Evolutionary conservation across 257 asterid genomes (phyloP).

Genomic region (Forsythia suspensa): DNA sequence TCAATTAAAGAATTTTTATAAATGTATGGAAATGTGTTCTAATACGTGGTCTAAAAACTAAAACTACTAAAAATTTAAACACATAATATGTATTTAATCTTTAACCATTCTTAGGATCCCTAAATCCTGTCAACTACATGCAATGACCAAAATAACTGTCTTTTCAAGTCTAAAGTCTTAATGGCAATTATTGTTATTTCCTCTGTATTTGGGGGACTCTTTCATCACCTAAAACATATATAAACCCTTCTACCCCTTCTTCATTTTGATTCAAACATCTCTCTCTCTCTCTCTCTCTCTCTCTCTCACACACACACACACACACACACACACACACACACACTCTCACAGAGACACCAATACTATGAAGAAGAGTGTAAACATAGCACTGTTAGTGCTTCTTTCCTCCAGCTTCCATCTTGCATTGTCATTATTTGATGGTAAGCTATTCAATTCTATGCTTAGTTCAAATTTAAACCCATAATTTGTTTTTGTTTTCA

Average conservation of each 20-base stretch:
- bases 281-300: background rate
- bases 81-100: too few relatives aligned
- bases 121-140: background rate
- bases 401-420: constrained; percentile 32
- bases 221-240: constrained; percentile 23
- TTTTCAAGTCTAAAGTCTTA: background rate
- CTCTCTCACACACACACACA: background rate
- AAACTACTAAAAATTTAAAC: too few relatives aligned
- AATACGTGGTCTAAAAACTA: too few relatives aligned
- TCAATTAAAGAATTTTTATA: too few relatives aligned
- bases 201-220: constrained; percentile 14
- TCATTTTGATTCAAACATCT: constrained; percentile 15
- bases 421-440: constrained; percentile 37
- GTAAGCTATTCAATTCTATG: constrained; percentile 26
- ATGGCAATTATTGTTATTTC: constrained; percentile 33
- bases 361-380: constrained; percentile 11
- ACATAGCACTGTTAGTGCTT: constrained; percentile 17
- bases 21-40: background rate
- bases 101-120: background rate
- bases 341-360: background rate
- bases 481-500: background rate
- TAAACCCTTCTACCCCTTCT: constrained; percentile 15
- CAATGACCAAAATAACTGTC: constrained; percentile 1
- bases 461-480: background rate
- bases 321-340: background rate